Evolutionary conservation across 2,329 filamentous ascomycete genomes (phyloP).

Genomic region (Canariomyces notabilis): DNA sequence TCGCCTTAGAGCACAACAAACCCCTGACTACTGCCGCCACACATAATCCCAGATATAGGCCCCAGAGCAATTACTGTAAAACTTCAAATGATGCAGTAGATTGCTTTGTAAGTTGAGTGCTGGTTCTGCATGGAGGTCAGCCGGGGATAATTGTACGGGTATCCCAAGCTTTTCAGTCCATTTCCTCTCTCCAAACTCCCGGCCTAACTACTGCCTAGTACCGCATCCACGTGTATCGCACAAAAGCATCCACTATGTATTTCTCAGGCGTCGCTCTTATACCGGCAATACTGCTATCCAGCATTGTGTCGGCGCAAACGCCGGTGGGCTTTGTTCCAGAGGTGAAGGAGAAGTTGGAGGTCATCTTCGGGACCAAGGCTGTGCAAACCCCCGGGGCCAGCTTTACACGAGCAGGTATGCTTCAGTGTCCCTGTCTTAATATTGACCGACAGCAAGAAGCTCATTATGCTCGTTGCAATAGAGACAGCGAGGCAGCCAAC

Average conservation of each 20-base stretch:
- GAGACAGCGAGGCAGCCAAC: constrained; percentile 25
- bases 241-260: not conserved
- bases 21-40: not conserved
- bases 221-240: not conserved
- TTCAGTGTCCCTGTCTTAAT: not conserved
- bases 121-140: not conserved
- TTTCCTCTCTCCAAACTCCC: no score
- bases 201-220: no score
- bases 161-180: not conserved
- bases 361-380: constrained; percentile 25
- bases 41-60: not conserved
- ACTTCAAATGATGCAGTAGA: not conserved
- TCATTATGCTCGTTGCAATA: not conserved
- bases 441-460: not conserved
- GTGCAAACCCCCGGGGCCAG: constrained; percentile 21
- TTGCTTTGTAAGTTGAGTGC: not conserved
- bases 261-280: not conserved
- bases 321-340: constrained; percentile 24
- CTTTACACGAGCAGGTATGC: constrained; percentile 23
- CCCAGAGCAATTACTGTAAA: not conserved
- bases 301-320: constrained; percentile 20
- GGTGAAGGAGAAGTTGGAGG: constrained; percentile 20
- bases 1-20: not conserved
- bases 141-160: not conserved
- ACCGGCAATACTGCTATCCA: constrained; percentile 7